Evolutionary conservation across 164 flowering plant genomes (phyloP), one percentile per base, ranked within the genome.

Genomic region (Sextonia rubra): DNA sequence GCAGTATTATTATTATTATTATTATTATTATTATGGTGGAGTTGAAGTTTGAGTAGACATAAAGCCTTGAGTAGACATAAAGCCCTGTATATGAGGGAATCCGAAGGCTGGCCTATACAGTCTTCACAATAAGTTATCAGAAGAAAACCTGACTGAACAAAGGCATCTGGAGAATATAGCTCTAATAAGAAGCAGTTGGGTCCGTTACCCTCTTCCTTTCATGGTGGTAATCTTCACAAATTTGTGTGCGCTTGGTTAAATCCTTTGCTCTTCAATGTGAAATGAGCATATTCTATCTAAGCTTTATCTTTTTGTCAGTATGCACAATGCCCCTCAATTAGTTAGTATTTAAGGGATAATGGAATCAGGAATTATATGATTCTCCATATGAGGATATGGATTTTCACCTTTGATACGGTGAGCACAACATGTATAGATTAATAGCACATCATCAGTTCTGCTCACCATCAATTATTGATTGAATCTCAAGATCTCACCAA

Each of bases 171-270:
- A 47, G 76, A 71, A 3, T 77, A 79, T 56, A 73, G 49, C 56
- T 81, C 73, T 29, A 78, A 79, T 37, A 82, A 83, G 25, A 83
- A 85, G 55, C 81, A 80, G 66, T 23, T 77, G 23, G 56, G 72
- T 12, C 68, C 78, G 44, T 71, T 82, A 73, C 47, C 83, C 11
- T 78, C 80, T 23, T 77, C 81, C 3, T 73, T 82, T 62, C 81
- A 78, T 56, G 86, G 84, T 76, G 47, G 55, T 63, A 37, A 37
- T 52, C 68, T 72, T 14, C 64, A 72, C 12, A 26, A 64, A 4
- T 62, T 62, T 62, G 30, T 62, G 65, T 62, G 65, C 2, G 32
- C 3, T 3, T n/a, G 17, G 17, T 62, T 22, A 15, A 62, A 62
- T 8, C 65, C 61, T 58, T 9, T 7, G 44, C 24, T n/a, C 11